A percentile compares a stretch with the other conserved stretches of the same genome.
Evolutionary conservation across 768 basidiomycete genomes (phyloP).

Genomic region (Podaxis rugospora): DNA sequence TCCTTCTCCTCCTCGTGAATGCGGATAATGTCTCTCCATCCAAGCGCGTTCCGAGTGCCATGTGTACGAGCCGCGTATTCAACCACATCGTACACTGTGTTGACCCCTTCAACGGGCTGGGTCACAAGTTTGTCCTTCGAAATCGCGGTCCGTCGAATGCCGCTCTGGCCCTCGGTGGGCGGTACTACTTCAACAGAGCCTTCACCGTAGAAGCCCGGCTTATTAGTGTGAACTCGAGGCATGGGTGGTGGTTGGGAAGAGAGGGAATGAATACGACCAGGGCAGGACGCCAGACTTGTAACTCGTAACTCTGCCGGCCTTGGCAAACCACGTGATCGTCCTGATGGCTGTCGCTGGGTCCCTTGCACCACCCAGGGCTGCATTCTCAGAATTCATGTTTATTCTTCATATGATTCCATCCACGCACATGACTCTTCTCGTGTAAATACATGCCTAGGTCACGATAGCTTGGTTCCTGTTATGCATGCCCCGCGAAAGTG

Average conservation of each 20-base stretch:
- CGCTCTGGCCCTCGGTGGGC: slow-evolving; percentile 42
- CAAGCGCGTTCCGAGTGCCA: slow-evolving; percentile 70
- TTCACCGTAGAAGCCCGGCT: slow-evolving; percentile 46
- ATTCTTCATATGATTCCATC: too few relatives aligned
- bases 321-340: neutral
- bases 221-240: slow-evolving; percentile 32
- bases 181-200: slow-evolving; percentile 62
- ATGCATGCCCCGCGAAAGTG: too few relatives aligned
- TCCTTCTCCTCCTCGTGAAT: slow-evolving; percentile 86
- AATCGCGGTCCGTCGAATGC: slow-evolving; percentile 53
- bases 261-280: neutral
- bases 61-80: slow-evolving; percentile 70
- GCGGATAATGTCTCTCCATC: slow-evolving; percentile 69
- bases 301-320: neutral
- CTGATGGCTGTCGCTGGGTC: too few relatives aligned
- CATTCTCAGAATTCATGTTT: too few relatives aligned
- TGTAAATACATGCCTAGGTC: too few relatives aligned
- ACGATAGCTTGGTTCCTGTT: too few relatives aligned
- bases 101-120: slow-evolving; percentile 68
- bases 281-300: neutral
- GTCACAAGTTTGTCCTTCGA: slow-evolving; percentile 53
- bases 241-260: slow-evolving; percentile 14
- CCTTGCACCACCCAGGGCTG: too few relatives aligned
- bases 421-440: too few relatives aligned
- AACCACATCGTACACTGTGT: slow-evolving; percentile 79